These are phyloP conservation scores for Schizochytrium sp. DNA, from an alignment of 108 stramenopile species.

Conservation along the genomic window DNA sequence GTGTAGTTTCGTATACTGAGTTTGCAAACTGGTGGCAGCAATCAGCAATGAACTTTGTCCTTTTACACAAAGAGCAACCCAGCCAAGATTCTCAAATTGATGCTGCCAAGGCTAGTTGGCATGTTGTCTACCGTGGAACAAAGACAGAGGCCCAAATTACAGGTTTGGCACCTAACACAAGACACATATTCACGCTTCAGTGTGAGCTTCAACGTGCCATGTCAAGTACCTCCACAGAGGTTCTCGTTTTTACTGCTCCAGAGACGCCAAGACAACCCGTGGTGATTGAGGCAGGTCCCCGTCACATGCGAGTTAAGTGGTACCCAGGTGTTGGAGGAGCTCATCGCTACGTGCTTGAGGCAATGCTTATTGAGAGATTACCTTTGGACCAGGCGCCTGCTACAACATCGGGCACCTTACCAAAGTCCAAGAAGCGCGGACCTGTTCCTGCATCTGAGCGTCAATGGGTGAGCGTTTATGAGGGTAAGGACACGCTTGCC, in stretches of 20 bases:
- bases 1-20: constrained; percentile 7
- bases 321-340: constrained; percentile 28
- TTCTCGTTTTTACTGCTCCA: constrained; percentile 31
- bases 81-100: too few species aligned
- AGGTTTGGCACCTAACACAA: constrained; percentile 52
- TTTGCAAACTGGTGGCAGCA: constrained; percentile 10
- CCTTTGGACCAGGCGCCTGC: neutral
- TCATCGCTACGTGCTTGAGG: constrained; percentile 30
- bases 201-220: neutral
- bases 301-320: constrained; percentile 51
- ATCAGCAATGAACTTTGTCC: neutral
- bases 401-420: neutral
- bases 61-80: neutral
- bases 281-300: constrained; percentile 37
- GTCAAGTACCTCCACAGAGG: neutral
- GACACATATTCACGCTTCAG: neutral
- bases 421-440: neutral
- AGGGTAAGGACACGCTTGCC: constrained; percentile 5
- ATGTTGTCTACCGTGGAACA: constrained; percentile 9
- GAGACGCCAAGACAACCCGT: constrained; percentile 52
- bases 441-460: neutral
- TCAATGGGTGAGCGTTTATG: neutral
- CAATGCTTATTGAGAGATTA: neutral
- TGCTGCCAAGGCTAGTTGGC: neutral
- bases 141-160: neutral